Evolutionary conservation across 805 yeast genomes (phyloP), one percentile per base, ranked within the genome.

Genomic region (Wickerhamomyces silvicola): DNA sequence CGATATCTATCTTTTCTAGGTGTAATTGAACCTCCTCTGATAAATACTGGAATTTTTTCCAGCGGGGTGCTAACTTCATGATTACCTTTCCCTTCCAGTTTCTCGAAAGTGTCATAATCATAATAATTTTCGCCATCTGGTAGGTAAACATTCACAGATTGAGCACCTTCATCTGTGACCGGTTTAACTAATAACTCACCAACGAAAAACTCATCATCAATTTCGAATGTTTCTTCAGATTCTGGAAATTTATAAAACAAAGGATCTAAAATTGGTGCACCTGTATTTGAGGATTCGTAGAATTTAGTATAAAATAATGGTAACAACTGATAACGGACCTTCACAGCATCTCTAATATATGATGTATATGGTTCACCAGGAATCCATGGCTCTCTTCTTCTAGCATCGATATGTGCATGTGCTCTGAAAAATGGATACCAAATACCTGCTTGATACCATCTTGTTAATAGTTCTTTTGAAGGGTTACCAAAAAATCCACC

Each of bases 401-500:
- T 69, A 1, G 96, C 68, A 56, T 92, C 98, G 32, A 90, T 82
- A 60, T 92, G 97, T 0, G 97, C 97, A 60, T 92, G 99, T 0
- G 81, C 97, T 49, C 98, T 69, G 64, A 92, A 90, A 50, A 92
- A 92, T 22, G 98, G 98, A 58, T 90, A 88, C 81, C 94, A 90
- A 18, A 83, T 74, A 37, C 97, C 98, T 3, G 94, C 70, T 56
- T 92, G 98, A 54, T 88, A 90, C 98, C 98, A 92, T 49, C 99
- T 70, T 0, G 83, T 72, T 36, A 85, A 64, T 38, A 92, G 60
- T 50, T 92, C 97, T 22, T 72, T 67, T 0, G 77, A 62, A 0
- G 98, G 97, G 53, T 92, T 72, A 4, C 94, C 95, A 51, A 87
- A 88, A 52, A 92, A 92, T 0, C 99, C 98, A 21, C 96, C 97